Conservation (phyloP, 805 yeast genomes). For the Hanseniaspora guilliermondii region DNA sequence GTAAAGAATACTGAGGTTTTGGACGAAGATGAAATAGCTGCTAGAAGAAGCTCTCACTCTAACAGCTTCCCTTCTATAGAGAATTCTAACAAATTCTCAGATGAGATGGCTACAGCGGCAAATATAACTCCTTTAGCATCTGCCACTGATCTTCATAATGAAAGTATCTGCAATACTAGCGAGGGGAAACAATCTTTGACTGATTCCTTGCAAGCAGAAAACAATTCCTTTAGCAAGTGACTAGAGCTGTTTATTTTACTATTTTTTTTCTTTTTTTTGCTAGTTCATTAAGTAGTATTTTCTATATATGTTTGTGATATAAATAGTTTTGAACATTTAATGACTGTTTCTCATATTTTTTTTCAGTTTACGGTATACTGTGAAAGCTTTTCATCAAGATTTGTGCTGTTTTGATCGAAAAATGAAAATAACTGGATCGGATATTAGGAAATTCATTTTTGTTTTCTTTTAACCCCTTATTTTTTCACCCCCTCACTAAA, state of each 20-base stretch:
- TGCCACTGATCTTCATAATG: slow-evolving; percentile 8
- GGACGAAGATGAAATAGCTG: background rate
- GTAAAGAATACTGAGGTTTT: background rate
- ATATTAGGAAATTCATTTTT: background rate
- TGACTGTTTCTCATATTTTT: no score
- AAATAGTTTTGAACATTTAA: no score
- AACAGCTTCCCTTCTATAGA: slow-evolving; percentile 4
- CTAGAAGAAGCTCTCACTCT: slow-evolving; percentile 2
- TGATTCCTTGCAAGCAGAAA: slow-evolving; percentile 12
- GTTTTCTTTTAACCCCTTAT: background rate
- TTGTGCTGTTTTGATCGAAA: no score
- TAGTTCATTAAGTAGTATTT: no score
- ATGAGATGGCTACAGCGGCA: slow-evolving; percentile 2
- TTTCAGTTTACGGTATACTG: no score
- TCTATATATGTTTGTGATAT: no score
- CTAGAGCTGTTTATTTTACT: background rate
- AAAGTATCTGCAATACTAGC: background rate
- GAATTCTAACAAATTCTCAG: slow-evolving; percentile 2
- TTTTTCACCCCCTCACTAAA: no score
- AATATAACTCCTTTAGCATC: background rate
- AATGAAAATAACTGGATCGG: no score
- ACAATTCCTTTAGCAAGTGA: background rate
- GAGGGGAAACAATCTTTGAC: slow-evolving; percentile 12
- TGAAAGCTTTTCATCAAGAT: no score
- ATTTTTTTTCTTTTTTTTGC: background rate